Base-by-base conservation (phyloP, 2,329 filamentous ascomycete genomes). In the Ceratocystis diversiconidia region DNA sequence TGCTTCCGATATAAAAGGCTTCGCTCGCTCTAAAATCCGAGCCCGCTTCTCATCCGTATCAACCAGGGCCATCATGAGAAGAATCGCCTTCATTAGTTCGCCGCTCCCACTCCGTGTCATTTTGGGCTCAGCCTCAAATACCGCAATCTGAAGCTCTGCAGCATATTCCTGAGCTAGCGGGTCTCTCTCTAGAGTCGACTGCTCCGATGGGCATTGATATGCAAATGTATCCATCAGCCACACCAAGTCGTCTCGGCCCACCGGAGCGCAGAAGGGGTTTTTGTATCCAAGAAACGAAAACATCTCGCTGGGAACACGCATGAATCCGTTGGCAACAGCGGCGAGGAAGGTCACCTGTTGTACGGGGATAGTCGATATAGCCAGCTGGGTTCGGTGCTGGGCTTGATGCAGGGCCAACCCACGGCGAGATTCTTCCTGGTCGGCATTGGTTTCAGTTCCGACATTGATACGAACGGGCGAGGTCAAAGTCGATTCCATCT, bases 141-240 rank as follows among this genome's bases (percentile, higher is more conserved):
- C 89, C 57, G 88, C 89, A 1, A 88, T 84, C 0, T 95, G 85
- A 68, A 92, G 91, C 72, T 96, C 90, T 30, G 88, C 88, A 71
- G 89, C 80, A 90, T 91, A 96, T 63, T 72, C 74, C 64, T 75
- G 76, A 1, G 75, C 74, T 66, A 74, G 71, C 19, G 76, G 71
- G 59, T 77, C 17, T 3, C 32, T 36, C 22, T 44, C 32, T 10
- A 41, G 2, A 48, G 7, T 28, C 17, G 36, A 10, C 15, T 62
- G 12, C 75, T 68, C 84, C 83, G 73, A 87, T 92, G 3, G 91
- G 92, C 2, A 89, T 92, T 72, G 66, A 25, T 61, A 67, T 3
- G 63, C 66, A 22, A 67, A 19, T 2, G 94, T 96, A 77, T 97
- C 91, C 61, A 96, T 79, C 6, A 96, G 78, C 92, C 92, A 96